Conservation (phyloP, 768 basidiomycete species). For the Mycena amicta region DNA sequence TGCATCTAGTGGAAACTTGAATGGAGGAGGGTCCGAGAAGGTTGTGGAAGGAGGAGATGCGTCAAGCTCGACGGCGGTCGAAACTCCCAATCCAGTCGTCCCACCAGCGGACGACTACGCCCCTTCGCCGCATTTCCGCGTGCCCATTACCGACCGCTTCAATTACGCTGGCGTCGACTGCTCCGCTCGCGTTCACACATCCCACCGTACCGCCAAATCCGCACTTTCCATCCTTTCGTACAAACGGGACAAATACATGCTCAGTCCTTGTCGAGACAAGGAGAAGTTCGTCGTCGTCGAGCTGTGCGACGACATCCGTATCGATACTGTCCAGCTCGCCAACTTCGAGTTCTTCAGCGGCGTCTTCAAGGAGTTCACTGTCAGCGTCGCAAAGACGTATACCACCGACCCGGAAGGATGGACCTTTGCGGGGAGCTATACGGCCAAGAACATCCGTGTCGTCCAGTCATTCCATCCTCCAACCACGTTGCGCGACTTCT, state of each 20-base stretch:
- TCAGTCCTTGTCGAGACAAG: slow-evolving; percentile 77
- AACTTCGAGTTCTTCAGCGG: slow-evolving; percentile 99
- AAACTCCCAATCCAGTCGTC: slow-evolving; percentile 26
- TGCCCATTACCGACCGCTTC: slow-evolving; percentile 84
- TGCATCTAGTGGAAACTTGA: background rate
- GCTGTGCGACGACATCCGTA: slow-evolving; percentile 95
- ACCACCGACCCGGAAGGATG: slow-evolving; percentile 62
- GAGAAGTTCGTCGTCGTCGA: slow-evolving; percentile 83
- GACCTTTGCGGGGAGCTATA: slow-evolving; percentile 75
- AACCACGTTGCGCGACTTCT: slow-evolving; percentile 76
- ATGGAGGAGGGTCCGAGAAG: background rate
- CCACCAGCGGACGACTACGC: slow-evolving; percentile 33
- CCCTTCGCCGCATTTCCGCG: slow-evolving; percentile 59
- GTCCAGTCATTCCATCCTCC: slow-evolving; percentile 84
- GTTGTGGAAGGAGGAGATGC: background rate
- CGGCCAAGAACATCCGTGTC: slow-evolving; percentile 88
- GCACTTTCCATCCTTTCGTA: slow-evolving; percentile 81
- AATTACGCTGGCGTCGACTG: slow-evolving; percentile 95
- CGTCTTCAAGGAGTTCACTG: slow-evolving; percentile 88
- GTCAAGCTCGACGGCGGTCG: slow-evolving; percentile 15
- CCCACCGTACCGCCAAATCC: slow-evolving; percentile 82
- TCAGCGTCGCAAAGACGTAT: slow-evolving; percentile 86
- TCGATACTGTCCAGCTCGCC: slow-evolving; percentile 94
- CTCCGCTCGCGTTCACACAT: slow-evolving; percentile 85
- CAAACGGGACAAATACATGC: slow-evolving; percentile 95